Conservation (phyloP, 768 basidiomycete genomes). For the Suillus variegatus region DNA sequence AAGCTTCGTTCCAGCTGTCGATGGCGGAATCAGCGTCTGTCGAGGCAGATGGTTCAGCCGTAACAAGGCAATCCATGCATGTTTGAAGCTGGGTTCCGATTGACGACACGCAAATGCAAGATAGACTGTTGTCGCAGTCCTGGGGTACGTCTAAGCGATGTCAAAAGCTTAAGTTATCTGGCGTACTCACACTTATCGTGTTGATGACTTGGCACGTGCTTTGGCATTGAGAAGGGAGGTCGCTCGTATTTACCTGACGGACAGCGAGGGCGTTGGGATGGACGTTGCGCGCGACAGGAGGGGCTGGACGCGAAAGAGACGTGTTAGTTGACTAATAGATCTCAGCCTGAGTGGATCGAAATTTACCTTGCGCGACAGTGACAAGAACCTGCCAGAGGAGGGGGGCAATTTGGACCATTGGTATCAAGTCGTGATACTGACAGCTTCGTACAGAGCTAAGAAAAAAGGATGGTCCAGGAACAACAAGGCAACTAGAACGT, state of each 20-base stretch:
- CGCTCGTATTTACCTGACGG: conserved; percentile 19
- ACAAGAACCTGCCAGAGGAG: conserved; percentile 15
- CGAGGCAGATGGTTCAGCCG: neutral
- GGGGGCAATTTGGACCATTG: conserved; percentile 25
- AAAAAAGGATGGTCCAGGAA: neutral
- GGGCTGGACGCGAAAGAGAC: neutral
- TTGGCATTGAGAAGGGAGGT: conserved; percentile 23
- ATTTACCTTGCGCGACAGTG: conserved; percentile 17
- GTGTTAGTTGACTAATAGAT: neutral
- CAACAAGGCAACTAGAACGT: neutral
- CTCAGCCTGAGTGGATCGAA: neutral
- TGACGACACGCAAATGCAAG: conserved; percentile 16
- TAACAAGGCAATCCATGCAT: conserved; percentile 24
- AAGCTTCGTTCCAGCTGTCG: conserved; percentile 18
- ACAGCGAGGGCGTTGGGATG: conserved; percentile 15
- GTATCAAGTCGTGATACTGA: neutral
- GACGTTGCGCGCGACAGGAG: neutral
- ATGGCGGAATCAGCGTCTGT: conserved; percentile 14
- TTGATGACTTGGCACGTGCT: conserved; percentile 21
- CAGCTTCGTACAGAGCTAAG: neutral
- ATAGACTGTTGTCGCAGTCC: conserved; percentile 11
- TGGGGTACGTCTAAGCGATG: neutral
- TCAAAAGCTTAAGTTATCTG: no score
- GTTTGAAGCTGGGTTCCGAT: conserved; percentile 16
- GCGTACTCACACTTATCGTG: conserved; percentile 18